Conservation (phyloP, 192 early-diverging fungal genomes). For the Coemansia asiatica region DNA sequence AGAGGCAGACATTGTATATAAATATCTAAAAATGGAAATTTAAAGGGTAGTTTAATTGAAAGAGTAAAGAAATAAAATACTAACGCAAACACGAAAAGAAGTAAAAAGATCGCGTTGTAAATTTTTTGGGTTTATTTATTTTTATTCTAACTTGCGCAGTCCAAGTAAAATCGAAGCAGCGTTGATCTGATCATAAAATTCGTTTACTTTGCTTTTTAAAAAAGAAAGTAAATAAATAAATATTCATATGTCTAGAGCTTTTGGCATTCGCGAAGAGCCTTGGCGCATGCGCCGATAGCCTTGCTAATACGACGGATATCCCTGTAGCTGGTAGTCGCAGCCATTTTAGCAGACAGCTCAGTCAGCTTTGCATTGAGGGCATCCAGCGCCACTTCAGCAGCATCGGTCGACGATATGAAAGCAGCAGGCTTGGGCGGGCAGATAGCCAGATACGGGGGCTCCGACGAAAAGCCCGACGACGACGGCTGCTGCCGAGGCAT, state of each 20-base stretch:
- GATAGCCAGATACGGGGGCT: background rate
- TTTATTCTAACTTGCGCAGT: too few species aligned
- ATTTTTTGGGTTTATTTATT: too few species aligned
- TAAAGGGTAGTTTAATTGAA: too few species aligned
- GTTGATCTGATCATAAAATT: too few species aligned
- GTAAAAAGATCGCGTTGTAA: too few species aligned
- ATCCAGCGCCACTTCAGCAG: constrained; percentile 12
- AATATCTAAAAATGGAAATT: too few species aligned
- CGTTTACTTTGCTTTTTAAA: too few species aligned
- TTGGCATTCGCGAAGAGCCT: constrained; percentile 22
- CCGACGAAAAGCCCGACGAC: too few species aligned
- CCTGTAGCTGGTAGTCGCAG: constrained; percentile 13
- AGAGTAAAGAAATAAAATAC: too few species aligned
- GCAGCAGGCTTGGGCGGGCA: constrained; percentile 1
- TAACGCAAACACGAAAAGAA: too few species aligned
- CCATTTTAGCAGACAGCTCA: constrained; percentile 21
- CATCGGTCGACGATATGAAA: background rate
- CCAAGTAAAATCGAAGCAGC: too few species aligned
- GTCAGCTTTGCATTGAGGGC: constrained; percentile 29
- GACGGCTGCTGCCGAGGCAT: too few species aligned
- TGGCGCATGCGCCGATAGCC: constrained; percentile 28
- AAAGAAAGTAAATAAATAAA: background rate
- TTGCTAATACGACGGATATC: constrained; percentile 24
- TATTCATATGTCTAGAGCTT: background rate
- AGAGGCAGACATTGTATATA: background rate